phyloP scores from a whole-genome alignment of 768 basidiomycete species.

The Mycena alexandri region DNA sequence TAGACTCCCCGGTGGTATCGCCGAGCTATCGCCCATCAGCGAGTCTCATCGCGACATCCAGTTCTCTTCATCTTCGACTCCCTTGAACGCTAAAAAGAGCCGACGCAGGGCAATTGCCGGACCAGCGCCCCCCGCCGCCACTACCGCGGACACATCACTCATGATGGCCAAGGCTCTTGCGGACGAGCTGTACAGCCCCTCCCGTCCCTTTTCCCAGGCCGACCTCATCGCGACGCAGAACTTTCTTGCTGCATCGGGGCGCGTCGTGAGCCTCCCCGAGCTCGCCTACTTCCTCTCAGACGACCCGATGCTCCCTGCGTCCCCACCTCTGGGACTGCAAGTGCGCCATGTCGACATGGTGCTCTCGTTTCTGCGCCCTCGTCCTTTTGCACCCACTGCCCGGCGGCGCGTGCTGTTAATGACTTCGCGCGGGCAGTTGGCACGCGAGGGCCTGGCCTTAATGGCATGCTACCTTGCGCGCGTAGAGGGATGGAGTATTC shows the following conservation, averaged over 20 bases:
- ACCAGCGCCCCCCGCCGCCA: neutral
- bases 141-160: neutral
- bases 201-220: slow-evolving; percentile 1
- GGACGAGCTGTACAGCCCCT: neutral
- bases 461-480: slow-evolving; percentile 27
- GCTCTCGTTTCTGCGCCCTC: slow-evolving; percentile 31
- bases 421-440: slow-evolving; percentile 21
- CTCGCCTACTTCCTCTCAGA: slow-evolving; percentile 26
- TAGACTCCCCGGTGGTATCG: neutral
- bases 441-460: slow-evolving; percentile 27
- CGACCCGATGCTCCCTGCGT: neutral
- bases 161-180: neutral
- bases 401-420: slow-evolving; percentile 27
- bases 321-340: slow-evolving; percentile 23
- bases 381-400: slow-evolving; percentile 24
- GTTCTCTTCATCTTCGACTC: neutral
- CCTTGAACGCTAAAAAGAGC: neutral
- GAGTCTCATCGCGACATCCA: slow-evolving; percentile 16
- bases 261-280: slow-evolving; percentile 14
- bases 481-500: slow-evolving; percentile 6
- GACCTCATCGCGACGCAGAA: slow-evolving; percentile 26
- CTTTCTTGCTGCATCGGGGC: slow-evolving; percentile 24
- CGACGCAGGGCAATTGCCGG: slow-evolving; percentile 6
- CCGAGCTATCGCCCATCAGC: slow-evolving; percentile 3
- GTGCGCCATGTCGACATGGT: slow-evolving; percentile 14